phyloP scores from a whole-genome alignment of 306 rosid species.

The Benincasa hispida region DNA sequence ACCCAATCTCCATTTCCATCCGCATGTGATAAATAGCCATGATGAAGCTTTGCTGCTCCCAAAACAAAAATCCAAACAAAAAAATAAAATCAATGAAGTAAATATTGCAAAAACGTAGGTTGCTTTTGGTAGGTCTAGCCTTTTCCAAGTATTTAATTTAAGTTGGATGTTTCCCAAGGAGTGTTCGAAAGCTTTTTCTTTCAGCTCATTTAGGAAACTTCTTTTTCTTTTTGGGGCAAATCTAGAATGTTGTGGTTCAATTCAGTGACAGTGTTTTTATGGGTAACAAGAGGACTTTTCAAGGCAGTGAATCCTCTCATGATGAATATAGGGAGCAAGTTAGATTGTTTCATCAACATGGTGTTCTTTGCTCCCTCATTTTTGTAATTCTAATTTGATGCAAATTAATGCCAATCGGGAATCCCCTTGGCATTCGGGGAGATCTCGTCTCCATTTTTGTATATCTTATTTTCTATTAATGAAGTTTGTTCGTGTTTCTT shows the following conservation, averaged over 20 bases:
- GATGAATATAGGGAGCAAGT: not conserved
- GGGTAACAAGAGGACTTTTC: not conserved
- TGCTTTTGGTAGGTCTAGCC: not conserved
- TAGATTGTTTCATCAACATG: not conserved
- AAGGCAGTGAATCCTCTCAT: not conserved
- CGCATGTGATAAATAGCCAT: slow-evolving; percentile 77
- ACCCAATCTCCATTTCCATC: slow-evolving; percentile 99
- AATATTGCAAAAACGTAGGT: not conserved
- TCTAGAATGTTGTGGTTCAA: not conserved
- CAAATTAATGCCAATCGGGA: not conserved
- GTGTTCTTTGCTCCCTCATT: not conserved
- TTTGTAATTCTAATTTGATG: not conserved
- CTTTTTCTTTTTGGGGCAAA: not conserved
- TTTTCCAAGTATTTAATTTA: not conserved
- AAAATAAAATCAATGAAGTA: not conserved
- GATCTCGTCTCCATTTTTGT: not conserved
- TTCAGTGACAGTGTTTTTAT: not conserved
- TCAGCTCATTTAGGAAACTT: not conserved
- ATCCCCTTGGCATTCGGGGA: not conserved
- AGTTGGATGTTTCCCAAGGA: not conserved
- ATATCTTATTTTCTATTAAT: not conserved
- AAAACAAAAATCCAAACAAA: slow-evolving; percentile 3
- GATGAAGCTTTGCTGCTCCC: slow-evolving; percentile 79
- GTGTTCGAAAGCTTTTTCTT: not conserved
- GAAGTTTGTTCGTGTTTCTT: not conserved